phyloP scores from a whole-genome alignment of 768 basidiomycete genomes.

The Rubroboletus pulcherrimus region DNA sequence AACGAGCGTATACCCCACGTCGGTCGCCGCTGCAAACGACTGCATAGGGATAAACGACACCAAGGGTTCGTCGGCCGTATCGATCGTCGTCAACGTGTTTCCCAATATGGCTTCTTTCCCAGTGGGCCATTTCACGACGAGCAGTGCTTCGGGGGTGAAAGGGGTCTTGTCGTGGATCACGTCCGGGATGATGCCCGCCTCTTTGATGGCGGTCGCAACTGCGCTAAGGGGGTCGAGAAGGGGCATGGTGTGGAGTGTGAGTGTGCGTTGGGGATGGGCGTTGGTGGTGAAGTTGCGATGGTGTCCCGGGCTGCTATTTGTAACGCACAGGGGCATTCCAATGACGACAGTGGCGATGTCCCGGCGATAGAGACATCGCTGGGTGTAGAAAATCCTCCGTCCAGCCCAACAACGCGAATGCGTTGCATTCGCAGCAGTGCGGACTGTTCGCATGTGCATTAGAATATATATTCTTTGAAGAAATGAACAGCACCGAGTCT shows the following conservation, averaged over 20 bases:
- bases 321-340: background rate
- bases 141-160: constrained; percentile 28
- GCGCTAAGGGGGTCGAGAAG: constrained; percentile 26
- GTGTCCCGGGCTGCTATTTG: background rate
- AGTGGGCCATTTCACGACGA: constrained; percentile 29
- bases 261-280: background rate
- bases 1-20: constrained; percentile 47
- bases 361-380: background rate
- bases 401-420: background rate
- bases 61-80: constrained; percentile 49
- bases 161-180: constrained; percentile 22
- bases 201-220: constrained; percentile 12
- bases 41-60: constrained; percentile 44
- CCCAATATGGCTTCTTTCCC: constrained; percentile 35
- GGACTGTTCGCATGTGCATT: background rate
- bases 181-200: constrained; percentile 29
- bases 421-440: background rate
- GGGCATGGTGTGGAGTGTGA: constrained; percentile 13
- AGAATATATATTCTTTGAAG: background rate
- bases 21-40: constrained; percentile 28
- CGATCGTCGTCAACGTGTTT: constrained; percentile 33
- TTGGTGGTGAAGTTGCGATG: background rate
- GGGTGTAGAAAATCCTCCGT: background rate
- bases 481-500: background rate
- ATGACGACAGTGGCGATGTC: constrained; percentile 14